Base-by-base conservation (phyloP, 306 rosid genomes). In the Quercus aquifolioides region DNA sequence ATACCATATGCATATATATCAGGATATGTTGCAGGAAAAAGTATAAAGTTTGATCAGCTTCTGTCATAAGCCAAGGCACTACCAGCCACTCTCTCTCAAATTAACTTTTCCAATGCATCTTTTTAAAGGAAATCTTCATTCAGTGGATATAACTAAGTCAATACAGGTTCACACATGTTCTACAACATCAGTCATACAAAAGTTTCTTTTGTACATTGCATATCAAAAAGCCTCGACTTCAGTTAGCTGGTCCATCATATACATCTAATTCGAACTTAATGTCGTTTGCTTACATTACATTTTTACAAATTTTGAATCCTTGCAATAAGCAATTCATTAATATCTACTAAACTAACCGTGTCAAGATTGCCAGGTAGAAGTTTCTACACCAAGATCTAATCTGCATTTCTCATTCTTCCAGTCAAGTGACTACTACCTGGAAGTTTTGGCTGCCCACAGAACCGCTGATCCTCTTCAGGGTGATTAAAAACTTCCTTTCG, bases 391-490 rank as follows among this genome's bases (percentile, higher is more conserved):
- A 41, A 28, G 21, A 20, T 17, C 72, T 67, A 23, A 77, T 85
- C 87, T 75, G 83, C 52, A 59, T 80, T 76, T 76, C 84, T 76
- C 88, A 69, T 33, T 9, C 67, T 57, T 63, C 76, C 76, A 9
- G 73, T 54, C 17, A 79, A 38, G 49, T 46, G 76, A 69, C 76
- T n/a, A 62, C 78, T n/a, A 68, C 78, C 67, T 1, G 71, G 69
- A 64, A 80, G 78, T 79, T 81, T 81, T 21, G 91, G 83, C 80
- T 76, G 85, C 85, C 81, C 74, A 35, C 69, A 83, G 72, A 71
- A 62, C n/a, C 67, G 69, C 56, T 38, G 73, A 63, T 77, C 81
- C 55, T 80, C 84, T 5, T 6, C 54, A n/a, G 70, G 80, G 3
- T 75, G 80, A 78, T 51, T 52, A 19, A 85, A 80, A 64, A 18